Evolutionary conservation across 2,329 filamentous ascomycete genomes (phyloP), one percentile per base, ranked within the genome.

Genomic region (Alternaria dauci): DNA sequence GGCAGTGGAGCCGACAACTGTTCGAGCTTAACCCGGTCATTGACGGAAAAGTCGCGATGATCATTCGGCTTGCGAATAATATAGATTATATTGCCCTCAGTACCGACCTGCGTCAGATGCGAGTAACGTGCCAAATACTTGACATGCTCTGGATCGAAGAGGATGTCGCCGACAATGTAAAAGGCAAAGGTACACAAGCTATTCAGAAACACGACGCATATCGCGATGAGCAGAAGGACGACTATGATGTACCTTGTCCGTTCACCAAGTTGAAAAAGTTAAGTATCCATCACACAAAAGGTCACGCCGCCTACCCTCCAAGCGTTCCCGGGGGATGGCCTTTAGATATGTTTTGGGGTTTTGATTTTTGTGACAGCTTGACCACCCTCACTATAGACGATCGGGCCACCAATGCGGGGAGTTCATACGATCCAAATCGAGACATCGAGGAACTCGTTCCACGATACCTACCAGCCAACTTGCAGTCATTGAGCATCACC

Each of bases 41-140:
- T 0, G 14, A 36, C 32, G 32, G 32, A 2, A 36, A 16, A 16
- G 32, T 36, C 14, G 32, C 32, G 5, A 16, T 16, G 32, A 36
- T 36, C 12, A 16, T 36, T 36, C 16, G 32, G 5, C 32, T 36
- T 16, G 32, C 14, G 12, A 7, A 14, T 7, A 14, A 36, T 1
- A 36, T 36, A 36, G 12, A 16, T 5, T 5, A 16, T 7, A 16
- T 36, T 1, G 14, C 32, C 32, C 12, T 36, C 32, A 16, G 32
- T 8, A 36, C 32, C 32, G 16, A 0, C 0, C 32, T 36, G 32
- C 0, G 0, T 7, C 0, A 36, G 0, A 14, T 16, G 32, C 32
- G 11, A 36, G 16, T 36, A 36, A 36, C 1, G 5, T 2, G 32
- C 6, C 4, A 6, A 12, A 6, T 36, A 5, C 14, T 36, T 12